These are phyloP conservation scores for Aspergillus caelatus DNA, from an alignment of 2,329 filamentous ascomycete genomes.

Conservation along the genomic window DNA sequence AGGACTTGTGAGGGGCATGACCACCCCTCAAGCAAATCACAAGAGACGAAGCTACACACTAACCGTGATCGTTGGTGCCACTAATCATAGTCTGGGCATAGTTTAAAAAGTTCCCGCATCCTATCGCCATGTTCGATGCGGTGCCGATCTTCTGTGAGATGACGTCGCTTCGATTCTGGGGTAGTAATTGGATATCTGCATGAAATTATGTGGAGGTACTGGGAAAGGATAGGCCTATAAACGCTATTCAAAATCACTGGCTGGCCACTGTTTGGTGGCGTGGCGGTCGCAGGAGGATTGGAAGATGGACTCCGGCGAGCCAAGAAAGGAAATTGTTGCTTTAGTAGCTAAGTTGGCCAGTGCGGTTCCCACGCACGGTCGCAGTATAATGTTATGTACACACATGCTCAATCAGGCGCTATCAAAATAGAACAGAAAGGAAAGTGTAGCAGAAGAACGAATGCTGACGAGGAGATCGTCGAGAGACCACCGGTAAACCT, in stretches of 20 bases:
- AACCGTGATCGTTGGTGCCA: background rate
- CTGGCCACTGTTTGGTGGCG: background rate
- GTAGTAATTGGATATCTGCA: background rate
- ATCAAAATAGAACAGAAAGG: background rate
- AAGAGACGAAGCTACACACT: background rate
- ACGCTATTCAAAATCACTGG: background rate
- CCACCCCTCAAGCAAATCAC: background rate
- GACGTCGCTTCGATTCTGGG: background rate
- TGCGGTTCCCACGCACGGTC: background rate
- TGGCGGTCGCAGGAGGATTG: background rate
- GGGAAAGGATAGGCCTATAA: no score
- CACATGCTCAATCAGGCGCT: background rate
- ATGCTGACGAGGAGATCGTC: background rate
- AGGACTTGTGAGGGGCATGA: background rate
- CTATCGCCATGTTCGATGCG: background rate
- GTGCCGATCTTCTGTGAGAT: conserved; percentile 1
- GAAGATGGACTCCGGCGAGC: background rate
- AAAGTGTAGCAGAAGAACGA: background rate
- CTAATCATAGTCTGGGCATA: background rate
- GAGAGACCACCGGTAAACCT: background rate
- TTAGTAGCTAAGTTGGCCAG: background rate
- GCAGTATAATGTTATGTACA: background rate
- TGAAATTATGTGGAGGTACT: no score
- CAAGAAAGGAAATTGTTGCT: background rate
- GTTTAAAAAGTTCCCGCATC: background rate